Evolutionary conservation across 2,329 filamentous ascomycete species (phyloP).

Genomic region (Pseudonectria buxi): DNA sequence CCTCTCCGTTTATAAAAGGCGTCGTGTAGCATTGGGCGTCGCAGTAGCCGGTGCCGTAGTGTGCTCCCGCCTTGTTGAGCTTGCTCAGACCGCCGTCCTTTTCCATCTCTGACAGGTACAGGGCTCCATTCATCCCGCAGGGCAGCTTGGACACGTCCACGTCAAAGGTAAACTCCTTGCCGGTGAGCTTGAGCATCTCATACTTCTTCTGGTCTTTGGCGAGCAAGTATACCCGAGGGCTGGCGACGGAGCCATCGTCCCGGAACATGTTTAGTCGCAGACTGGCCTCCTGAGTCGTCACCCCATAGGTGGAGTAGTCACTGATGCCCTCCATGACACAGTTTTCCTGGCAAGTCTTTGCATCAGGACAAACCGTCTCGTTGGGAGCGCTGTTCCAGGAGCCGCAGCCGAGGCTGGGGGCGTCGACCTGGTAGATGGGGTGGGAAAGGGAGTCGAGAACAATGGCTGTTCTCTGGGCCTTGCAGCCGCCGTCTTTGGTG

Average conservation of each 20-base stretch:
- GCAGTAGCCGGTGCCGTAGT: slow-evolving; percentile 56
- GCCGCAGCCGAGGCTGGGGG: slow-evolving; percentile 26
- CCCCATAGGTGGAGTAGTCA: slow-evolving; percentile 34
- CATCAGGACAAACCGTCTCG: slow-evolving; percentile 38
- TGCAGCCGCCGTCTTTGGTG: slow-evolving; percentile 41
- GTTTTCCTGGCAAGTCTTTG: slow-evolving; percentile 41
- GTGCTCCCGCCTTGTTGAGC: slow-evolving; percentile 49
- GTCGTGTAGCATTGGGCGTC: slow-evolving; percentile 48
- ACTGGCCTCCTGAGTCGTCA: slow-evolving; percentile 18
- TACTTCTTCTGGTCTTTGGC: slow-evolving; percentile 47
- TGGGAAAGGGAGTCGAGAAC: slow-evolving; percentile 42
- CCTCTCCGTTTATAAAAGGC: slow-evolving; percentile 41
- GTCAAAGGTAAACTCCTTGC: slow-evolving; percentile 57
- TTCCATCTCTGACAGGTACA: slow-evolving; percentile 52
- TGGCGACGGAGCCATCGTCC: slow-evolving; percentile 13
- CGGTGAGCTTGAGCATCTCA: slow-evolving; percentile 50
- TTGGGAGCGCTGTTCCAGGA: slow-evolving; percentile 29
- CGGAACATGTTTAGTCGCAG: slow-evolving; percentile 22
- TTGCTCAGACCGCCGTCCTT: slow-evolving; percentile 50
- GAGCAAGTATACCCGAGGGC: slow-evolving; percentile 51
- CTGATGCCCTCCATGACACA: slow-evolving; percentile 43
- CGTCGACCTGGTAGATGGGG: slow-evolving; percentile 33
- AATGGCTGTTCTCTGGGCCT: slow-evolving; percentile 35
- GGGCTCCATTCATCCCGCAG: slow-evolving; percentile 58
- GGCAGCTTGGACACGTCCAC: slow-evolving; percentile 56